Percentiles rank a stretch among this genome's conserved stretches.
These are phyloP conservation scores for Aspergillus uvarum DNA, from an alignment of 2,329 filamentous ascomycete genomes.

Conservation along the genomic window DNA sequence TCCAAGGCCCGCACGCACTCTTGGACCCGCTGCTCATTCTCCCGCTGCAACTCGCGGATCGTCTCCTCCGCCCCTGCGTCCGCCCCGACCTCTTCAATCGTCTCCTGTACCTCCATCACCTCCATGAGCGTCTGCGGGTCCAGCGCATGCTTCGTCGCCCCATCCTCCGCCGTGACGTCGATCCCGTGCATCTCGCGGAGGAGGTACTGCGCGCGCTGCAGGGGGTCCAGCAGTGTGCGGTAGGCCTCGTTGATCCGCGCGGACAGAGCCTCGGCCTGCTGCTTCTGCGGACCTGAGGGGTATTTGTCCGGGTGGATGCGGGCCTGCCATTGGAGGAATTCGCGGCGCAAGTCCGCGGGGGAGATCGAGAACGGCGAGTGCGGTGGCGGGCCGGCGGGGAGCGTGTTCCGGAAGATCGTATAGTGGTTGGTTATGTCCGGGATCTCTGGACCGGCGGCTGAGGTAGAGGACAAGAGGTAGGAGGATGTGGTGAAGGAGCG, in stretches of 20 bases:
- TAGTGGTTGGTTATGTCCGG: slow-evolving; percentile 65
- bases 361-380: slow-evolving; percentile 73
- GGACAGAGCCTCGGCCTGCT: slow-evolving; percentile 72
- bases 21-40: slow-evolving; percentile 68
- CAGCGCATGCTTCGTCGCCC: slow-evolving; percentile 66
- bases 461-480: slow-evolving; percentile 23
- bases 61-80: slow-evolving; percentile 53
- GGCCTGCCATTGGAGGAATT: slow-evolving; percentile 81
- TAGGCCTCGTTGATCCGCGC: slow-evolving; percentile 89
- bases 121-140: slow-evolving; percentile 77
- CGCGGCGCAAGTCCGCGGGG: slow-evolving; percentile 66
- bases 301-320: slow-evolving; percentile 52
- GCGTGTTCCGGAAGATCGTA: slow-evolving; percentile 79
- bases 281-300: slow-evolving; percentile 47
- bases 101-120: slow-evolving; percentile 76
- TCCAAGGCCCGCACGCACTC: slow-evolving; percentile 64
- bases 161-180: slow-evolving; percentile 73
- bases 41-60: slow-evolving; percentile 64
- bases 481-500: slow-evolving; percentile 1
- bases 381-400: slow-evolving; percentile 77
- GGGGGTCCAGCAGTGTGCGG: slow-evolving; percentile 74
- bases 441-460: slow-evolving; percentile 13
- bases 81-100: slow-evolving; percentile 62
- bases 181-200: slow-evolving; percentile 65
- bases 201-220: slow-evolving; percentile 85